Evolutionary conservation across 2,329 filamentous ascomycete genomes (phyloP).

Genomic region (Atkinsonella hypoxylon): DNA sequence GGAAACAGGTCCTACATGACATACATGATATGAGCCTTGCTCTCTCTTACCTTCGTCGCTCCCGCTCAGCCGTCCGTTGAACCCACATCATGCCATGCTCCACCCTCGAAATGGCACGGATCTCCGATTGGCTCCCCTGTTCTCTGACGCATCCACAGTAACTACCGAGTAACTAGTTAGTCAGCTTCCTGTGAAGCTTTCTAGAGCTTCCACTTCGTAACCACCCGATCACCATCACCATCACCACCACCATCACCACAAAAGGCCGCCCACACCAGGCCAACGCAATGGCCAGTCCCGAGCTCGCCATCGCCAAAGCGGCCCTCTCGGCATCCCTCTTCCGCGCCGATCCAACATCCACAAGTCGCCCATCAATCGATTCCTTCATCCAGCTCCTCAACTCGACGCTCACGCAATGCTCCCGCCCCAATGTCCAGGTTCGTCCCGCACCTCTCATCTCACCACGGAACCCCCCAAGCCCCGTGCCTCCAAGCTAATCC

Average conservation of each 20-base stretch:
- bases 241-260: neutral
- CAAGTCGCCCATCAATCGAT: slow-evolving; percentile 57
- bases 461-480: slow-evolving; percentile 2
- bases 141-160: neutral
- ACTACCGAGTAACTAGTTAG: too few species aligned
- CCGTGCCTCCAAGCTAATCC: neutral
- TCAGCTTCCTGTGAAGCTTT: too few species aligned
- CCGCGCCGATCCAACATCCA: slow-evolving; percentile 58
- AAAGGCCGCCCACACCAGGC: neutral
- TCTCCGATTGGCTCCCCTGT: neutral
- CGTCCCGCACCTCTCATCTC: slow-evolving; percentile 29
- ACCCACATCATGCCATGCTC: neutral
- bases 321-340: slow-evolving; percentile 64
- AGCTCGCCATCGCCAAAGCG: slow-evolving; percentile 67
- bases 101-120: neutral
- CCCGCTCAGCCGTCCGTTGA: neutral
- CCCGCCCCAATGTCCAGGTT: slow-evolving; percentile 79
- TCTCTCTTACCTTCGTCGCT: neutral
- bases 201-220: too few species aligned
- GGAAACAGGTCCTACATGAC: too few species aligned
- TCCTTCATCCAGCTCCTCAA: slow-evolving; percentile 56
- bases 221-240: neutral
- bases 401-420: slow-evolving; percentile 57
- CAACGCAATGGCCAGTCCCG: slow-evolving; percentile 48
- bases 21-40: too few species aligned